Evolutionary conservation across 2,329 filamentous ascomycete genomes (phyloP), one percentile per base, ranked within the genome.

Genomic region (Fusarium hainanense): DNA sequence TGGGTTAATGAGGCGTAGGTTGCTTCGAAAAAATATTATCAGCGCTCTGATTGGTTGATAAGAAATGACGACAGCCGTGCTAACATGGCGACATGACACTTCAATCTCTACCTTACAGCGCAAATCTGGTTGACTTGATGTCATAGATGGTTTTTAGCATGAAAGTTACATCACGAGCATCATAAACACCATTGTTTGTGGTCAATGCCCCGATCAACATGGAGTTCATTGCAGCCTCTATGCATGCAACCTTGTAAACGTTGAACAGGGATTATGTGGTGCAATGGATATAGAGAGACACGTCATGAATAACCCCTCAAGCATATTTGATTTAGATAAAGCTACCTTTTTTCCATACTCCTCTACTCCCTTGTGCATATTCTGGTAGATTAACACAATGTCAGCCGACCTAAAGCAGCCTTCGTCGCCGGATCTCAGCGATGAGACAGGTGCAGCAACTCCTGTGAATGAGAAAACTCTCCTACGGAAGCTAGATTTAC

Each of bases 401-500:
- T 1, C 54, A 1, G 13, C 40, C 0, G 59, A 66, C 2, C 32
- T 47, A 1, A 71, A 71, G 48, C 47, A 42, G 28, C 59, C 58
- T 8, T 47, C 49, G 21, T 49, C 65, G 3, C 66, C 60, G 2
- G 66, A 74, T n/a, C 65, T 70, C 7, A 74, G 72, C 5, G 72
- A 74, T 30, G 55, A 69, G 30, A 41, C 70, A 8, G 63, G 54
- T 3, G 61, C 63, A 2, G 14, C 68, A 8, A 21, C 57, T 4
- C 43, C 61, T 1, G 75, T 90, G 32, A 85, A 87, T 57, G 89
- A 91, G 73, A 85, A 82, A 42, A 79, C 82, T 0, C 78, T 92
- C 3, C 72, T 92, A 9, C 82, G 89, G 12, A 92, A 87, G 65
- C 72, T 89, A 16, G 87, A 89, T 63, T 67, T 76, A 6, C 80